Evolutionary conservation across 2,329 filamentous ascomycete genomes (phyloP).

Genomic region (Trichoderma sp.): DNA sequence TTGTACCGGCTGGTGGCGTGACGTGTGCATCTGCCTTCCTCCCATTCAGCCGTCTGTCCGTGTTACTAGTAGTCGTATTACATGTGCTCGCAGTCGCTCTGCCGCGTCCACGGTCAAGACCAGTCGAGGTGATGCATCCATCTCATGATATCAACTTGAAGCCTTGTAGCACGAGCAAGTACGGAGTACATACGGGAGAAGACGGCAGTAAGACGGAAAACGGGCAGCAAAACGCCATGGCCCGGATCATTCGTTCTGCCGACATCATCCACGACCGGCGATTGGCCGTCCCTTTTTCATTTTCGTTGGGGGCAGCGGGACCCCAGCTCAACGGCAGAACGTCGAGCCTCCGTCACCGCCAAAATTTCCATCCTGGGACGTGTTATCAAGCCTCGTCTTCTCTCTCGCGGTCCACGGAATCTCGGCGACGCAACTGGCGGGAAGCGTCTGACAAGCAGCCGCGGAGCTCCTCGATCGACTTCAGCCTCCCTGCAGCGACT

Average conservation of each 20-base stretch:
- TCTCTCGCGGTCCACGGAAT: background rate
- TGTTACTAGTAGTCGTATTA: background rate
- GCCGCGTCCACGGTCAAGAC: background rate
- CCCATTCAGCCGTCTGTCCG: background rate
- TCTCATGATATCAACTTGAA: no score
- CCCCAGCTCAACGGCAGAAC: conserved; percentile 25
- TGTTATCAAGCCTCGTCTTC: conserved; percentile 17
- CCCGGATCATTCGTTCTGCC: conserved; percentile 28
- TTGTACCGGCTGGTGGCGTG: conserved; percentile 22
- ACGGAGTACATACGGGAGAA: no score
- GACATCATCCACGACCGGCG: background rate
- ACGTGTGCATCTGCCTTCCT: conserved; percentile 7
- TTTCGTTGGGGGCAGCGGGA: conserved; percentile 19
- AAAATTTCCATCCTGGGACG: conserved; percentile 21
- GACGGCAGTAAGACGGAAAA: background rate
- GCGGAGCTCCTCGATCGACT: background rate
- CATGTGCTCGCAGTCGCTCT: background rate
- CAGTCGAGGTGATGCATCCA: background rate
- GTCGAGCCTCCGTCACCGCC: conserved; percentile 17
- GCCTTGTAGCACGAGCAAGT: no score
- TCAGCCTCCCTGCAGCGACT: conserved; percentile 13
- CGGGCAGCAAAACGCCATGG: background rate
- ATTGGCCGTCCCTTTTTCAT: background rate
- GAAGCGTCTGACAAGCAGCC: conserved; percentile 1
- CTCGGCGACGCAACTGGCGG: conserved; percentile 8